Evolutionary conservation across 2,329 filamentous ascomycete species (phyloP), one percentile per base, ranked within the genome.

Genomic region (Fusarium sp.): DNA sequence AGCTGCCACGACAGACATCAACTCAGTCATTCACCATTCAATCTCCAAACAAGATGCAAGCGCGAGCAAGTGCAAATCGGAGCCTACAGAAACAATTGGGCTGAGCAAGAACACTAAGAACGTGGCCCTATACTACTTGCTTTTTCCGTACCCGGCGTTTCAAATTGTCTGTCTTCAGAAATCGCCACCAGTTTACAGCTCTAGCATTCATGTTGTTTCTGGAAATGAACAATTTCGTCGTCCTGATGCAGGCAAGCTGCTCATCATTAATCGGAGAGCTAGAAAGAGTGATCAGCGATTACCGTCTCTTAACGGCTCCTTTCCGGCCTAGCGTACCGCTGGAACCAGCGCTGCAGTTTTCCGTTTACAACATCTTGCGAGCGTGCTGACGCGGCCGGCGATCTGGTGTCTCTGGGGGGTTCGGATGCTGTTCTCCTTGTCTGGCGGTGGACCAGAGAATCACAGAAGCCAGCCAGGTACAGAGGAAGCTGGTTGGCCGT

Each of bases 301-400:
- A 44, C 43, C 22, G n/a, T 63, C 21, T 44, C 54, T 42, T 31
- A 31, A n/a, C 17, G 43, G 43, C 44, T 51, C 56, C 49, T 42
- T 67, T 70, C 28, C 39, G 53, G 62, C 39, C 49, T 53, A 70
- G 57, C 15, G 33, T 45, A 69, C 66, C 65, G 42, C 61, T 57
- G 39, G 39, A 69, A 55, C 45, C 40, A 50, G 46, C 40, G 46
- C 33, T 46, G 34, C 44, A 65, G 51, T 43, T 53, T 38, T 61
- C 60, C 54, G 51, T 55, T 69, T 54, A 60, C 55, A 46, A 38
- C 52, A 24, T 44, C 42, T 47, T 26, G 24, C 57, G 51, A 53
- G 43, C 34, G 39, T 69, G 67, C 67, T 70, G 64, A 70, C 67
- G 67, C 67, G 67, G 67, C 67, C 67, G 52, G 67, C 64, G 67